A percentile compares a stretch with the other conserved stretches of the same genome.
phyloP scores from a whole-genome alignment of 2,329 filamentous ascomycete genomes.

The Paracamarosporium sp. region DNA sequence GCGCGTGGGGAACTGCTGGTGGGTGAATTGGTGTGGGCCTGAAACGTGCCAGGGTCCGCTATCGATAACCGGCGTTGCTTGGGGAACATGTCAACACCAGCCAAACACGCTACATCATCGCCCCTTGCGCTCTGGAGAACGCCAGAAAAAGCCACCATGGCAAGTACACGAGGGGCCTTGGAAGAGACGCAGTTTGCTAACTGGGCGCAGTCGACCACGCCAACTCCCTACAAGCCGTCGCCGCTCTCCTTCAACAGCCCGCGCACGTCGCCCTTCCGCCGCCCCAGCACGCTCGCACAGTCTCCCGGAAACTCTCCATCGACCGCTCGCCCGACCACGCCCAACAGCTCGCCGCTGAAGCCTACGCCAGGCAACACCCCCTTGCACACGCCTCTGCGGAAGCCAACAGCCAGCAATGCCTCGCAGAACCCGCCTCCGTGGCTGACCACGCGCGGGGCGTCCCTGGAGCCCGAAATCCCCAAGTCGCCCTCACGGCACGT shows the following conservation, averaged over 20 bases:
- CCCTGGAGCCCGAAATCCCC: constrained; percentile 35
- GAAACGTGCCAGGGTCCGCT: neutral
- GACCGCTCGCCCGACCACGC: constrained; percentile 47
- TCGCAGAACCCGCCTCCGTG: constrained; percentile 43
- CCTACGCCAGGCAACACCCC: constrained; percentile 34
- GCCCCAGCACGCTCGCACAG: constrained; percentile 46
- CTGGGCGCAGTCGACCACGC: constrained; percentile 37
- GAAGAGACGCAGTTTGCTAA: neutral
- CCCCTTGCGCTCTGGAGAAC: neutral
- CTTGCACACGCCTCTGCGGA: constrained; percentile 35
- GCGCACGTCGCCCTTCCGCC: constrained; percentile 53
- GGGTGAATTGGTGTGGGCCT: neutral
- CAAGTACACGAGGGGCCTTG: constrained; percentile 6
- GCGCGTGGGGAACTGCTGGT: neutral
- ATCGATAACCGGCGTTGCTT: constrained; percentile 20
- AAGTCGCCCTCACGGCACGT: constrained; percentile 36
- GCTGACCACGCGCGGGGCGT: constrained; percentile 40
- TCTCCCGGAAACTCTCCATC: constrained; percentile 46
- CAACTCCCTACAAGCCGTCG: constrained; percentile 49
- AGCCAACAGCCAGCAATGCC: constrained; percentile 43
- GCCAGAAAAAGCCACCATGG: constrained; percentile 11
- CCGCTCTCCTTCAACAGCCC: constrained; percentile 53
- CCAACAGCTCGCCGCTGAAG: constrained; percentile 50
- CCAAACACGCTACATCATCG: constrained; percentile 20
- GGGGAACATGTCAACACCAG: constrained; percentile 29